phyloP scores from a whole-genome alignment of 805 yeast genomes.

The Komagataella ulmi region DNA sequence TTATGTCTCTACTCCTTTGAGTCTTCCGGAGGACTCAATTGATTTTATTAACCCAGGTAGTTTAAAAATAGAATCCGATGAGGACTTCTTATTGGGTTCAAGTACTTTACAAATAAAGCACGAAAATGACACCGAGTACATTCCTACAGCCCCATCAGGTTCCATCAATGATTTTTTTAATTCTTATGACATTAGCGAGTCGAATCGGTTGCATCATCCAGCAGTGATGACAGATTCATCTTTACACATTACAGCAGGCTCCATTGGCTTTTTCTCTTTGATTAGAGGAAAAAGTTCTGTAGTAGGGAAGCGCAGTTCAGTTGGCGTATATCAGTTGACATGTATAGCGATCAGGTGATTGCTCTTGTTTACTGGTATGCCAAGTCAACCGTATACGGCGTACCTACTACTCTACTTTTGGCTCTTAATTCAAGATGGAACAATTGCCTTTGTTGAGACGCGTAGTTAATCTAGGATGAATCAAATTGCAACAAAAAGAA shows the following conservation, averaged over 20 bases:
- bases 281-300: background rate
- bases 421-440: background rate
- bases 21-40: background rate
- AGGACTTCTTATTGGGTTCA: background rate
- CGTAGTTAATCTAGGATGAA: background rate
- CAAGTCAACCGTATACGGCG: background rate
- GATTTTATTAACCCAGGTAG: background rate
- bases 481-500: background rate
- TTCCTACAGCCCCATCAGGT: background rate
- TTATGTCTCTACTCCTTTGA: background rate
- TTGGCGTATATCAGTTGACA: background rate
- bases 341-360: background rate
- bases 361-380: background rate
- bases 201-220: conserved; percentile 5
- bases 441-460: background rate
- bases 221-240: conserved; percentile 3
- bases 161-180: background rate
- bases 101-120: conserved; percentile 1
- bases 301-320: background rate
- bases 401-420: background rate
- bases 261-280: background rate
- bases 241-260: background rate
- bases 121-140: background rate
- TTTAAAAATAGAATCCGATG: background rate
- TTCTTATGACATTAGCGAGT: background rate